Percentiles rank a stretch among this genome's conserved stretches.
Evolutionary conservation across 1,284 basidiomycete genomes (phyloP).

Genomic region (Phellopilus nigrolimitatus): DNA sequence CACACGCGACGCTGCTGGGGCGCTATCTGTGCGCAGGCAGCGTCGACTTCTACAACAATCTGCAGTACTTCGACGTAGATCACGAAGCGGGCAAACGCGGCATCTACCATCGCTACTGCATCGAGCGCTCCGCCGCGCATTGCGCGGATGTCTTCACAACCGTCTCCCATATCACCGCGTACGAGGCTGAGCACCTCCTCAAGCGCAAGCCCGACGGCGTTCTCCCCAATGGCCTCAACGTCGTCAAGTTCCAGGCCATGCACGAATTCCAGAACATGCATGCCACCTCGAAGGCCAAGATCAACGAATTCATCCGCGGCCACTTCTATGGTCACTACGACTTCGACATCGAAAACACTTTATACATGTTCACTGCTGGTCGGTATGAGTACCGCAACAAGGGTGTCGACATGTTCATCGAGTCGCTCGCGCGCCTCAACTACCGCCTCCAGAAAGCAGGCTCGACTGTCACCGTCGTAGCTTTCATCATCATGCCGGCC

Average conservation of each 20-base stretch:
- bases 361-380: constrained; percentile 98
- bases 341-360: constrained; percentile 92
- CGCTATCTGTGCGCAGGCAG: constrained; percentile 96
- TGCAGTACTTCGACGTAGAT: constrained; percentile 99
- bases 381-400: constrained; percentile 99
- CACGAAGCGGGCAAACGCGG: constrained; percentile 98
- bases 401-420: constrained; percentile 99
- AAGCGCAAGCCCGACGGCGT: constrained; percentile 98
- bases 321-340: constrained; percentile 99
- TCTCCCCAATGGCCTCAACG: constrained; percentile 96
- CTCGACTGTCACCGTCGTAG: constrained; percentile 84
- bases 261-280: constrained; percentile 98
- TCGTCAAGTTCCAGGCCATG: constrained; percentile 94
- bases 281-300: constrained; percentile 89
- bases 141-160: constrained; percentile 98
- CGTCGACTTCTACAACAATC: constrained; percentile 99
- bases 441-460: constrained; percentile 79
- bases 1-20: constrained; percentile 96
- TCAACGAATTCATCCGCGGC: constrained; percentile 95
- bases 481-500: constrained; percentile 99
- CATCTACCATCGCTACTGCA: constrained; percentile 91
- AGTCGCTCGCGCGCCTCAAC: constrained; percentile 91
- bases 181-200: constrained; percentile 92
- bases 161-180: constrained; percentile 96
- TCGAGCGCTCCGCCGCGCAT: constrained; percentile 91